Evolutionary conservation across 345 rosid species (phyloP), one percentile per base, ranked within the genome.

Genomic region (Psidium guajava): DNA sequence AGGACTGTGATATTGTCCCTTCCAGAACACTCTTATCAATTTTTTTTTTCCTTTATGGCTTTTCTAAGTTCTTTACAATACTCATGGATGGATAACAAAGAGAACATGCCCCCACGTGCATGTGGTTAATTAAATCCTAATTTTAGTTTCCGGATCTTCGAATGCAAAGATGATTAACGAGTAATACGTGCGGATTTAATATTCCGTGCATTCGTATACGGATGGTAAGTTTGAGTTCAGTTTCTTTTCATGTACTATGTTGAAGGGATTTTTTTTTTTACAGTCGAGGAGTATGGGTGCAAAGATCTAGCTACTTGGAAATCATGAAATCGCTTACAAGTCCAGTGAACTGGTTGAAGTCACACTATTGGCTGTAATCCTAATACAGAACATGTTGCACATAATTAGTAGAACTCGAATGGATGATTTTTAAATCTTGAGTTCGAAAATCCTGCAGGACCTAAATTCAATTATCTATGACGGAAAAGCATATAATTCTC

Each of bases 61-160:
- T 69, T 69, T 69, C 47, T 47, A 32, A 40, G 47, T 36, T 82
- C 83, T 54, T 52, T 82, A 82, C 58, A 53, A 82, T 44, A n/a
- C 56, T 50, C 56, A 22, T 8, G 58, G 56, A 82, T 61, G 64
- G 77, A 84, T 57, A 86, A 86, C 77, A 32, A 8, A 69, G 77
- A n/a, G 56, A 75, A 54, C 69, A 51, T 56, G 85, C 56, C 27
- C 64, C 58, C 88, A 81, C 84, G 88, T 87, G 88, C 86, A 53
- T 27, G 8, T 25, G 51, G 54, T 49, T 24, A 73, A 28, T 69
- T 18, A 32, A 69, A 32, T n/a, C 80, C 61, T 25, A 14, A 28
- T 11, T 81, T 75, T 59, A 32, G 83, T 50, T 50, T 52, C 83
- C 36, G 27, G 52, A 54, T 82, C 25, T 27, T 82, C 27, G 16